Conservation (phyloP, 2,329 filamentous ascomycete species). For the Lasiodiplodia gonubiensis region DNA sequence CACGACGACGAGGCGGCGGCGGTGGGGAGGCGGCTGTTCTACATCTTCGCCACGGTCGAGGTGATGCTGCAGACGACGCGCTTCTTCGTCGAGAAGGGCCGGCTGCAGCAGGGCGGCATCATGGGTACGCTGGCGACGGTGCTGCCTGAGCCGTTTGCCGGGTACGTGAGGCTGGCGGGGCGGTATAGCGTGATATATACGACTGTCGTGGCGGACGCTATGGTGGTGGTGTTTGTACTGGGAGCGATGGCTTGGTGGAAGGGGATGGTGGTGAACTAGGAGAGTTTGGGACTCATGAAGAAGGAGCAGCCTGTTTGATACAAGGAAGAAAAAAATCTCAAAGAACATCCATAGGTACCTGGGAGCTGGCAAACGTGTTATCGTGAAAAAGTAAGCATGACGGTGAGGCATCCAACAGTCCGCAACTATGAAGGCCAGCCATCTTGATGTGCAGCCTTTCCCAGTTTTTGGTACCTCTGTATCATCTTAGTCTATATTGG, state of each 20-base stretch:
- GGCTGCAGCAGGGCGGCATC: conserved; percentile 64
- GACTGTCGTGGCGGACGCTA: conserved; percentile 74
- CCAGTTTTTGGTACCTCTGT: neutral
- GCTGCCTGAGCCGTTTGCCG: conserved; percentile 67
- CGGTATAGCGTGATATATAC: conserved; percentile 74
- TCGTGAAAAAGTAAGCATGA: neutral
- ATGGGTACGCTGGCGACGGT: conserved; percentile 68
- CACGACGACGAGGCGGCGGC: conserved; percentile 36
- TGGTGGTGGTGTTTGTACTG: conserved; percentile 77
- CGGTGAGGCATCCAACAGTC: too few relatives aligned
- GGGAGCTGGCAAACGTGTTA: too few relatives aligned
- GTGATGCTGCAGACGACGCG: conserved; percentile 72
- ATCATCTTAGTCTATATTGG: neutral
- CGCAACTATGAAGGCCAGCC: too few relatives aligned
- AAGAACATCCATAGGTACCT: too few relatives aligned
- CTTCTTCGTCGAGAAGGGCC: conserved; percentile 71
- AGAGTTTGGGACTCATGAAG: neutral
- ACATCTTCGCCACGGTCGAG: conserved; percentile 80
- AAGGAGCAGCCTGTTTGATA: neutral
- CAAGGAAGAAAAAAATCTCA: neutral
- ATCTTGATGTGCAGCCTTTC: too few relatives aligned
- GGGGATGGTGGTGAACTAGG: conserved; percentile 34
- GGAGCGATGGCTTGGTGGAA: conserved; percentile 62
- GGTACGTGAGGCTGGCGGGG: conserved; percentile 65
- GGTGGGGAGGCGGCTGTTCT: conserved; percentile 68